Percentiles rank a stretch among this genome's conserved stretches.
Evolutionary conservation across 1,284 basidiomycete genomes (phyloP).

Genomic region (Pyrrhoderma noxium): DNA sequence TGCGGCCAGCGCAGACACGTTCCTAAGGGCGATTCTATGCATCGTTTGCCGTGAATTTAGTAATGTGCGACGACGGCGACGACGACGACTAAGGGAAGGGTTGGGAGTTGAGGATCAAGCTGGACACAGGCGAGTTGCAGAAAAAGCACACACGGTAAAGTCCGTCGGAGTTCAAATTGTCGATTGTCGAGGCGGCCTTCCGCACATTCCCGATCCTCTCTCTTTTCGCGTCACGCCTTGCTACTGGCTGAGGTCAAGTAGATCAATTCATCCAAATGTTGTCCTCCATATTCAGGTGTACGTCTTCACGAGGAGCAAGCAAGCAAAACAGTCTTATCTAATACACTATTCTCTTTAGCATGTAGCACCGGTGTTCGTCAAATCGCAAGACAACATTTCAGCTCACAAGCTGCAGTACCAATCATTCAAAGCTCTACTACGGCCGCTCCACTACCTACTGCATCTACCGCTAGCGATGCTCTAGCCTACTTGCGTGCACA

Average conservation of each 20-base stretch:
- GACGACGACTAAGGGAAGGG: constrained; percentile 28
- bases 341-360: too few species aligned
- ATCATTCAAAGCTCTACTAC: too few species aligned
- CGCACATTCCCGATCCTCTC: background rate
- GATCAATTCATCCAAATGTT: too few species aligned
- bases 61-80: constrained; percentile 13
- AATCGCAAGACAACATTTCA: background rate
- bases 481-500: constrained; percentile 69
- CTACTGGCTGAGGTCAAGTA: too few species aligned
- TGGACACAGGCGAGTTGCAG: constrained; percentile 19
- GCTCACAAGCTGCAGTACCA: background rate
- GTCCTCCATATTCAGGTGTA: background rate
- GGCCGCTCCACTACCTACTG: constrained; percentile 7
- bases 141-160: constrained; percentile 25
- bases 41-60: constrained; percentile 42
- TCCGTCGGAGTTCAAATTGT: background rate
- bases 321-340: too few species aligned
- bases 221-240: background rate
- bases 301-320: too few species aligned
- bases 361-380: background rate
- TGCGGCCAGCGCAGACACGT: constrained; percentile 60
- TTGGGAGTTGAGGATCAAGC: constrained; percentile 13
- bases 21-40: constrained; percentile 85
- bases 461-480: constrained; percentile 34
- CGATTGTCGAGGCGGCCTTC: background rate